Conservation (phyloP, 768 basidiomycete genomes). For the Boletus reticuloceps region DNA sequence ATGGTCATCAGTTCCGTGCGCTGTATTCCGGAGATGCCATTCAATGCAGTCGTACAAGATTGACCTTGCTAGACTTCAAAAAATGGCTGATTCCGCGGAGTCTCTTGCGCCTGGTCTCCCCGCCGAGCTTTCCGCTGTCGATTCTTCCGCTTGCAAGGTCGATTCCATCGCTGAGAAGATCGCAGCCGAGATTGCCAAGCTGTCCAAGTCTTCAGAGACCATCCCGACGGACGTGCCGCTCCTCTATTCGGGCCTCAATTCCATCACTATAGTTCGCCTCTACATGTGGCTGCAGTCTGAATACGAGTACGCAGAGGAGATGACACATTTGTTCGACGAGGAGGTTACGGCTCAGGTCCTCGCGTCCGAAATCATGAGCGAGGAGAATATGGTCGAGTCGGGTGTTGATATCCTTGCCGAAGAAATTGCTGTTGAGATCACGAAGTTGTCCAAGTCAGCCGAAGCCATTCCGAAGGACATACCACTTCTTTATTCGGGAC, state of each 20-base stretch:
- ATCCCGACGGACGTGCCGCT: conserved; percentile 32
- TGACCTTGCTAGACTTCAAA: conserved; percentile 28
- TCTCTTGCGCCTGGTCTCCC: conserved; percentile 14
- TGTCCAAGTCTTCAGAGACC: conserved; percentile 28
- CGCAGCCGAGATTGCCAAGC: conserved; percentile 30
- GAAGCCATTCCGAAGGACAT: conserved; percentile 31
- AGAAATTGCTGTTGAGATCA: conserved; percentile 33
- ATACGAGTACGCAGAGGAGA: conserved; percentile 29
- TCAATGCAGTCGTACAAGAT: conserved; percentile 32
- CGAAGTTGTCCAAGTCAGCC: conserved; percentile 28
- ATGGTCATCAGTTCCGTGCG: conserved; percentile 26
- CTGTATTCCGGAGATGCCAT: conserved; percentile 27
- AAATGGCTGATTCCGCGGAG: conserved; percentile 17
- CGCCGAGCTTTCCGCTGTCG: conserved; percentile 6
- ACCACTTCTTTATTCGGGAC: conserved; percentile 34
- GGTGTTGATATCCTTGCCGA: conserved; percentile 19
- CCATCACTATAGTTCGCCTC: conserved; percentile 29
- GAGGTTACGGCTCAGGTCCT: conserved; percentile 28
- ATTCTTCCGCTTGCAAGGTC: conserved; percentile 7
- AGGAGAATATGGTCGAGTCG: conserved; percentile 2
- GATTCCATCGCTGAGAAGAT: conserved; percentile 32
- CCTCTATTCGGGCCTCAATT: conserved; percentile 32
- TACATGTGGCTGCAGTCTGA: conserved; percentile 35
- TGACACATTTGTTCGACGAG: conserved; percentile 30
- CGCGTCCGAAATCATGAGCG: conserved; percentile 29